Evolutionary conservation across 2,329 filamentous ascomycete genomes (phyloP).

Genomic region (Erysiphe neolycopersici): DNA sequence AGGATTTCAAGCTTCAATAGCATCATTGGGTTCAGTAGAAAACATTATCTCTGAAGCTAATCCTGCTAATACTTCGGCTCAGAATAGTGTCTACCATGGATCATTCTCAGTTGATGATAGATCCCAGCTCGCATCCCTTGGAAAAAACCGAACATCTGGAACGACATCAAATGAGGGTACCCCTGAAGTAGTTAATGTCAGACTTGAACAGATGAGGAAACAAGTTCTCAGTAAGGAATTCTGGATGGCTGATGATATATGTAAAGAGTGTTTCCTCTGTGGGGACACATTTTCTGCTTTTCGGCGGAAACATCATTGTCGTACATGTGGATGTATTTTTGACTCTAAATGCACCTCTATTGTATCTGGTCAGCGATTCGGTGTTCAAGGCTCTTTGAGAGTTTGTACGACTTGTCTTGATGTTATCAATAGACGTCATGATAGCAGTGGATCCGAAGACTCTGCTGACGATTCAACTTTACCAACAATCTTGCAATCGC

Average conservation of each 20-base stretch:
- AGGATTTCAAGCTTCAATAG: slow-evolving; percentile 21
- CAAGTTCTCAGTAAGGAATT: slow-evolving; percentile 86
- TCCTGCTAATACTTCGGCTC: slow-evolving; percentile 29
- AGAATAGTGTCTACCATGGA: slow-evolving; percentile 29
- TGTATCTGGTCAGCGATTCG: slow-evolving; percentile 70
- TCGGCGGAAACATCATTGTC: slow-evolving; percentile 85
- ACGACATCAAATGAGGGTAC: slow-evolving; percentile 29
- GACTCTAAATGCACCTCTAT: slow-evolving; percentile 86
- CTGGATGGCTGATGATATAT: slow-evolving; percentile 98
- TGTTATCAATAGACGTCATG: slow-evolving; percentile 73
- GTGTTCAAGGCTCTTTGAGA: slow-evolving; percentile 56
- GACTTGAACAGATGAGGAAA: slow-evolving; percentile 47
- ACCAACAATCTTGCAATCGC: slow-evolving; percentile 31
- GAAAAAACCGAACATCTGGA: slow-evolving; percentile 24
- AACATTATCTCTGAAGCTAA: slow-evolving; percentile 28
- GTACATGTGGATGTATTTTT: slow-evolving; percentile 93
- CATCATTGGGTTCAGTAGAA: slow-evolving; percentile 25
- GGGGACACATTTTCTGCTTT: slow-evolving; percentile 80
- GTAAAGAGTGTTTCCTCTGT: slow-evolving; percentile 89
- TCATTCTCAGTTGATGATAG: slow-evolving; percentile 22
- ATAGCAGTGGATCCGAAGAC: slow-evolving; percentile 67
- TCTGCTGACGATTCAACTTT: slow-evolving; percentile 53
- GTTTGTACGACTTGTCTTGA: slow-evolving; percentile 83
- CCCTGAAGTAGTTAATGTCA: slow-evolving; percentile 30
- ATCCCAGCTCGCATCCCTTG: slow-evolving; percentile 17